A percentile compares a stretch with the other conserved stretches of the same genome.
phyloP scores from a whole-genome alignment of 805 yeast species.

The Limtongozyma cylindracea region DNA sequence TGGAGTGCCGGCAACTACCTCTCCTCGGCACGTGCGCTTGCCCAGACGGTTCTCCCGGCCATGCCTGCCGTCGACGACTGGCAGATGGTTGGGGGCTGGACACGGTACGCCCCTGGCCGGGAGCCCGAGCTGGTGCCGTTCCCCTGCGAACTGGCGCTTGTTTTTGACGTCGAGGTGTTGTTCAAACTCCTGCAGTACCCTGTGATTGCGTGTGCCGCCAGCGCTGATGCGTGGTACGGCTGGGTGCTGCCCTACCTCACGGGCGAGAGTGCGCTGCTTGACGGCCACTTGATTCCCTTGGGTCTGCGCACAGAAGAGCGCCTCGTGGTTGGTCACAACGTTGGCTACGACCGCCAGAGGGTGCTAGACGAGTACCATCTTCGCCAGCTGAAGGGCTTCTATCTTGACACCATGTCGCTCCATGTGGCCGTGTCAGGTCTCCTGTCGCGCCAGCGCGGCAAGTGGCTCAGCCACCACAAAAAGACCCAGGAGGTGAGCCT shows the following conservation, averaged over 20 bases:
- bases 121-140: conserved; percentile 29
- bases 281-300: conserved; percentile 40
- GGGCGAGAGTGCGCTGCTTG: conserved; percentile 8
- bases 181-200: conserved; percentile 57
- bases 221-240: conserved; percentile 66
- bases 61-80: conserved; percentile 17
- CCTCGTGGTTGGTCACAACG: conserved; percentile 71
- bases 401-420: conserved; percentile 74
- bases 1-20: conserved; percentile 34
- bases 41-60: conserved; percentile 14
- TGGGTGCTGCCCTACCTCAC: conserved; percentile 84
- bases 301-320: conserved; percentile 20
- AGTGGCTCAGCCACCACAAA: conserved; percentile 46
- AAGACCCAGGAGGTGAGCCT: conserved; percentile 11
- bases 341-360: conserved; percentile 77
- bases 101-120: conserved; percentile 30
- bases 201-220: conserved; percentile 57
- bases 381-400: conserved; percentile 44
- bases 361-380: conserved; percentile 64
- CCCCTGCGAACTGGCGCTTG: conserved; percentile 51
- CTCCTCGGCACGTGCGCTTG: too few relatives aligned
- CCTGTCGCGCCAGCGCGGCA: conserved; percentile 74
- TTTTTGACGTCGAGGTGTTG: conserved; percentile 76
- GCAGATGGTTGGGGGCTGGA: conserved; percentile 57
- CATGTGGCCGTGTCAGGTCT: conserved; percentile 83